These are phyloP conservation scores for Cryptococcus jaspeensis DNA, from an alignment of 1,284 basidiomycete species.

Conservation along the genomic window DNA sequence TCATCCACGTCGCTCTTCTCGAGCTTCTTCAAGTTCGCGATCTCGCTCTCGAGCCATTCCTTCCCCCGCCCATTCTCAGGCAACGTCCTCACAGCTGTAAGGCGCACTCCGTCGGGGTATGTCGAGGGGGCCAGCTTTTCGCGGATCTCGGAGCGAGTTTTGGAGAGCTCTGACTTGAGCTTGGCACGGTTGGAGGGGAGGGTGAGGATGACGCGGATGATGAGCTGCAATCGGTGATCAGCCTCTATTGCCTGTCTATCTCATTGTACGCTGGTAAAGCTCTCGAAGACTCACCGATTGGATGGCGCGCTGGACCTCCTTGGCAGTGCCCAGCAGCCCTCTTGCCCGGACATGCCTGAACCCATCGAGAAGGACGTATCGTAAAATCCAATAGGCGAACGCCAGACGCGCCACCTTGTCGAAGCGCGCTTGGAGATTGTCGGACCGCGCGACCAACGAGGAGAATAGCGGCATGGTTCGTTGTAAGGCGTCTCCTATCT, in stretches of 20 bases:
- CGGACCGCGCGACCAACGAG: constrained; percentile 2
- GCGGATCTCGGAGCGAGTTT: constrained; percentile 66
- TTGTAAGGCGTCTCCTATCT: background rate
- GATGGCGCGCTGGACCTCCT: constrained; percentile 28
- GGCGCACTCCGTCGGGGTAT: constrained; percentile 59
- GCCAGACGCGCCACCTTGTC: constrained; percentile 21
- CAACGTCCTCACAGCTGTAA: constrained; percentile 57
- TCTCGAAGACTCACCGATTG: constrained; percentile 29
- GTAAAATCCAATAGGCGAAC: constrained; percentile 19
- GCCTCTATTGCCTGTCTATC: background rate
- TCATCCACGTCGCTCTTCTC: constrained; percentile 54
- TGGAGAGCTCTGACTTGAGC: constrained; percentile 67
- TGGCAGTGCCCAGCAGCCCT: constrained; percentile 55
- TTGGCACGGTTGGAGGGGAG: constrained; percentile 67
- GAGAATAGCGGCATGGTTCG: constrained; percentile 9
- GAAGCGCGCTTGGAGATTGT: constrained; percentile 10
- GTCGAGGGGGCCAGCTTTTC: constrained; percentile 58
- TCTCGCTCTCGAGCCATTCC: constrained; percentile 77
- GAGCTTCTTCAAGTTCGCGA: constrained; percentile 77
- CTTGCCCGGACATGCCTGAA: constrained; percentile 71
- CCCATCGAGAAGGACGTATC: constrained; percentile 24
- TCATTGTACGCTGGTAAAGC: background rate
- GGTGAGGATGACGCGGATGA: constrained; percentile 63
- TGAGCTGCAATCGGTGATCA: constrained; percentile 53
- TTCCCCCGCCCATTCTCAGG: constrained; percentile 66